phyloP scores from a whole-genome alignment of 306 rosid species.

The Sindora glabra region DNA sequence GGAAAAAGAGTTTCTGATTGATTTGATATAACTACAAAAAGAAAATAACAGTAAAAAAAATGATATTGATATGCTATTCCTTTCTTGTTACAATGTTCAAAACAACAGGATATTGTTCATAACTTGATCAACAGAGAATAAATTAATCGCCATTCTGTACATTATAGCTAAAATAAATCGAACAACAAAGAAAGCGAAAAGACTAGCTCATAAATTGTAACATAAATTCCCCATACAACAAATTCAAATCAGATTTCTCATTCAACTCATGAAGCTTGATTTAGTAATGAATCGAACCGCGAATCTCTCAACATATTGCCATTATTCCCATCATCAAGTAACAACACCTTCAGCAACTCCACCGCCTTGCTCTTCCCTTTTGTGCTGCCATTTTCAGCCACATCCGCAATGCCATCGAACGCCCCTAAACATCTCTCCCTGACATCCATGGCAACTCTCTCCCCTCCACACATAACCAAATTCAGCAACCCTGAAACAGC shows the following conservation, averaged over 20 bases:
- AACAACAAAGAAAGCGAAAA: no score
- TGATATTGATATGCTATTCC: neutral
- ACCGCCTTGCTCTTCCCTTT: slow-evolving; percentile 61
- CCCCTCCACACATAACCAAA: slow-evolving; percentile 48
- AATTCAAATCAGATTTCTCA: neutral
- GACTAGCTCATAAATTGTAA: neutral
- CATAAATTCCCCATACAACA: neutral
- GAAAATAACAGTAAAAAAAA: neutral
- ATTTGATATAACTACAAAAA: neutral
- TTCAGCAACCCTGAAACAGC: slow-evolving; percentile 70
- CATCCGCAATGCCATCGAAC: slow-evolving; percentile 49
- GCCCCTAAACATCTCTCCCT: slow-evolving; percentile 39
- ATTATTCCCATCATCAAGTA: slow-evolving; percentile 21
- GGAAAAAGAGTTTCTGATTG: neutral
- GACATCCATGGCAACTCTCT: slow-evolving; percentile 42
- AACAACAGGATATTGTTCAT: slow-evolving; percentile 6
- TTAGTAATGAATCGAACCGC: slow-evolving; percentile 32
- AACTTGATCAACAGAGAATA: slow-evolving; percentile 18
- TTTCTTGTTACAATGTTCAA: slow-evolving; percentile 23
- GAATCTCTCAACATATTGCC: slow-evolving; percentile 21
- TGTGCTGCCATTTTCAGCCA: slow-evolving; percentile 37
- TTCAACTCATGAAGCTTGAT: slow-evolving; percentile 16
- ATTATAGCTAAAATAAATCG: neutral
- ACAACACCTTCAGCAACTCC: slow-evolving; percentile 41
- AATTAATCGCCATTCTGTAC: slow-evolving; percentile 24